phyloP scores from a whole-genome alignment of 2,329 filamentous ascomycete genomes.

The Pestalotiopsis sp. region DNA sequence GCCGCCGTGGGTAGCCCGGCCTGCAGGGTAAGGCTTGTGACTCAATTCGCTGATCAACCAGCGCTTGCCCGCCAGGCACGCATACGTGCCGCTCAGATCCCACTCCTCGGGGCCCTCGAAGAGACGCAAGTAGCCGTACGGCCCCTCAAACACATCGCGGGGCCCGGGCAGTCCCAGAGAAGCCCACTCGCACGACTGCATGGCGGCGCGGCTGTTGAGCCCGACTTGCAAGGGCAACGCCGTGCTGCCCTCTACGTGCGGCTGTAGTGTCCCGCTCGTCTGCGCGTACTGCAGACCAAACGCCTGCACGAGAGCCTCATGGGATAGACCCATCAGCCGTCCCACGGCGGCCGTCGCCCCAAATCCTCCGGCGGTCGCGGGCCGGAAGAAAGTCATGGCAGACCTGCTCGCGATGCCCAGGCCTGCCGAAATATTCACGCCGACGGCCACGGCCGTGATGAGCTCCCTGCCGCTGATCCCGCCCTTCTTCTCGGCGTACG shows the following conservation, averaged over 20 bases:
- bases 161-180: conserved; percentile 1
- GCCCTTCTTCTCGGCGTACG: conserved; percentile 10
- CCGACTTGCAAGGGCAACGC: conserved; percentile 14
- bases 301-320: conserved; percentile 10
- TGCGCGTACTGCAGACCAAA: conserved; percentile 16
- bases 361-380: conserved; percentile 13
- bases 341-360: conserved; percentile 13
- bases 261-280: conserved; percentile 15
- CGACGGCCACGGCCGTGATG: conserved; percentile 15
- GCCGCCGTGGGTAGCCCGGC: conserved; percentile 14
- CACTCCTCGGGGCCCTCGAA: conserved; percentile 12
- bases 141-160: conserved; percentile 12
- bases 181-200: conserved; percentile 13
- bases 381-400: conserved; percentile 14
- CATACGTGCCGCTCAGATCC: conserved; percentile 8
- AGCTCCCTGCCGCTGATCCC: conserved; percentile 13
- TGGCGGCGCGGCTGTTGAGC: conserved; percentile 13
- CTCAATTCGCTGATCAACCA: conserved; percentile 15
- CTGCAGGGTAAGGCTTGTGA: conserved; percentile 15
- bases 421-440: conserved; percentile 14
- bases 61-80: conserved; percentile 5
- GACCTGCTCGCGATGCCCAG: conserved; percentile 14
- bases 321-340: conserved; percentile 9
- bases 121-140: conserved; percentile 12
- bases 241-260: conserved; percentile 14